Evolutionary conservation across 2,329 filamentous ascomycete genomes (phyloP).

Genomic region (Aciculosporium take): DNA sequence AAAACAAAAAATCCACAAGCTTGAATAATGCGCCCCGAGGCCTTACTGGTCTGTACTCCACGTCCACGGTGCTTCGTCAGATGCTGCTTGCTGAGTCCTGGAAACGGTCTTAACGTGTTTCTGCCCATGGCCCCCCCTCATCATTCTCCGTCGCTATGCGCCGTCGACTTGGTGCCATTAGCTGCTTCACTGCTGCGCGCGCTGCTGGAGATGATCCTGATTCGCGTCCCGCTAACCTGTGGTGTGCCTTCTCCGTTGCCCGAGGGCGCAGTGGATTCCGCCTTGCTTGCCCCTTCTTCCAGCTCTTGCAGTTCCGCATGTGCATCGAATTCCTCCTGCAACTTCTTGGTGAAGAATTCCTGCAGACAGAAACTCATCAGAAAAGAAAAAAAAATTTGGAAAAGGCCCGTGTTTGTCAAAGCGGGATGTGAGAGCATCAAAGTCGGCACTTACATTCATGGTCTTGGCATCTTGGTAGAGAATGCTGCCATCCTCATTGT

Average conservation of each 20-base stretch:
- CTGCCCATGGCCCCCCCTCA: neutral
- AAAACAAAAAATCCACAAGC: slow-evolving; percentile 5
- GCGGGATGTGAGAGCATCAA: too few relatives aligned
- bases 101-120: too few relatives aligned
- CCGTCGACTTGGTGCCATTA: slow-evolving; percentile 25
- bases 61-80: too few relatives aligned
- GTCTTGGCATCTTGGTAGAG: slow-evolving; percentile 84
- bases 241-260: slow-evolving; percentile 51
- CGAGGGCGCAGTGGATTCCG: slow-evolving; percentile 26
- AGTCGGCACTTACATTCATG: slow-evolving; percentile 58
- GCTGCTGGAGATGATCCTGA: slow-evolving; percentile 48
- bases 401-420: too few relatives aligned
- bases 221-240: slow-evolving; percentile 46
- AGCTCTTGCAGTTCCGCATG: slow-evolving; percentile 42
- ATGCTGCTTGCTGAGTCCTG: too few relatives aligned
- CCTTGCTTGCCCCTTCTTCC: slow-evolving; percentile 30
- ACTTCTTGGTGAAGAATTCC: slow-evolving; percentile 42
- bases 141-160: slow-evolving; percentile 42
- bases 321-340: slow-evolving; percentile 38
- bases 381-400: neutral
- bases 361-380: too few relatives aligned
- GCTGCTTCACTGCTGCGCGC: slow-evolving; percentile 16
- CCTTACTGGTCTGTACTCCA: too few relatives aligned
- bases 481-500: slow-evolving; percentile 90
- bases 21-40: too few relatives aligned